phyloP scores from a whole-genome alignment of 495 filamentous ascomycete genomes.

The Cryomyces minteri region DNA sequence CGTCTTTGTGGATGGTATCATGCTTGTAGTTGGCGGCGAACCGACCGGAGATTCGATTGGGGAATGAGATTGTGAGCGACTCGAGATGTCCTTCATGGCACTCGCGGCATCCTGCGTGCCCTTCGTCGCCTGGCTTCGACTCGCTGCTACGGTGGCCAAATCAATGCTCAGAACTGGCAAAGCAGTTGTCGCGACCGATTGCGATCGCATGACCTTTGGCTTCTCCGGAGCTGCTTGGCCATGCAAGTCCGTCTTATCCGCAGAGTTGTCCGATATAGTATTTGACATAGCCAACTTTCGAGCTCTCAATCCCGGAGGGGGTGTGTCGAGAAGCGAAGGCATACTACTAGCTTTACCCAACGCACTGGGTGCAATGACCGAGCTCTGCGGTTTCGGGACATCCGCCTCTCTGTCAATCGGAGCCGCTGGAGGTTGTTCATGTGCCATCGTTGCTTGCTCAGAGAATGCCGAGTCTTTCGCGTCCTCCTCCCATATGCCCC shows the following conservation, averaged over 20 bases:
- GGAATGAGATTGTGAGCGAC: constrained; percentile 37
- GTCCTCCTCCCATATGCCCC: constrained; percentile 67
- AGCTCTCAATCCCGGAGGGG: constrained; percentile 15
- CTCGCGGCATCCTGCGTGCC: constrained; percentile 38
- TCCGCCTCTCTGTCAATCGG: neutral
- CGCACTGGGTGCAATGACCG: neutral
- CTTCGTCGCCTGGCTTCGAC: constrained; percentile 19
- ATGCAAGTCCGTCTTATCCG: neutral
- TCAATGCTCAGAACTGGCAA: constrained; percentile 46
- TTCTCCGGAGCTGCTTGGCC: constrained; percentile 16
- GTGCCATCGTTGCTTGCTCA: neutral
- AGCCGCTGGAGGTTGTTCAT: too few relatives aligned
- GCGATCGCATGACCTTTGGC: constrained; percentile 38
- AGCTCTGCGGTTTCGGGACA: constrained; percentile 1
- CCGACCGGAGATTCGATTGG: constrained; percentile 31
- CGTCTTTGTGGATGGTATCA: constrained; percentile 7
- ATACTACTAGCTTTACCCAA: constrained; percentile 44
- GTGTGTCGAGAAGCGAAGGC: constrained; percentile 22
- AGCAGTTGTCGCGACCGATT: constrained; percentile 44
- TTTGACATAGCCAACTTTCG: constrained; percentile 15
- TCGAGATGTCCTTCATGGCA: constrained; percentile 47
- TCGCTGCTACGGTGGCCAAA: constrained; percentile 38
- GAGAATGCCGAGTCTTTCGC: neutral
- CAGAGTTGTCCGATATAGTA: neutral
- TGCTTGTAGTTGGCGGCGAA: constrained; percentile 28